Base-by-base conservation (phyloP, 192 early-diverging fungal species). In the Polychytrium aggregatum region DNA sequence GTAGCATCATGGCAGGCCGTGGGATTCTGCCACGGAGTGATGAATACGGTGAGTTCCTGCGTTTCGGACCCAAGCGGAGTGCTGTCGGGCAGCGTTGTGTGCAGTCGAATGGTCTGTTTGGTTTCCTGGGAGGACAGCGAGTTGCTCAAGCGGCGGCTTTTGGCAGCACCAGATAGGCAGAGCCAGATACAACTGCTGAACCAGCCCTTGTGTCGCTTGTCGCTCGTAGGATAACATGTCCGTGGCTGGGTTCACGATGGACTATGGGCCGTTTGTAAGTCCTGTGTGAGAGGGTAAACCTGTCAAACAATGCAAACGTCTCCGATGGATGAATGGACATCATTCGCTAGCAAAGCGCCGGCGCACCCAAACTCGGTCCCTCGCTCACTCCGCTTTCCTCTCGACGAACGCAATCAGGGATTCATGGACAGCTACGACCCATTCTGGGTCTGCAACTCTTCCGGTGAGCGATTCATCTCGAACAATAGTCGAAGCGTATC, bases 351-450 rank as follows among this genome's bases (percentile, higher is more conserved):
- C n/a, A n/a, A n/a, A n/a, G n/a, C n/a, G n/a, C n/a, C n/a, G n/a
- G n/a, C n/a, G n/a, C n/a, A n/a, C n/a, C n/a, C n/a, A n/a, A n/a
- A n/a, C n/a, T n/a, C n/a, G n/a, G n/a, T n/a, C n/a, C n/a, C n/a
- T n/a, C n/a, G n/a, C n/a, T n/a, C n/a, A n/a, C n/a, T n/a, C n/a
- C n/a, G n/a, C n/a, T n/a, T n/a, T n/a, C n/a, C n/a, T n/a, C n/a
- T n/a, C n/a, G n/a, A n/a, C n/a, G n/a, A n/a, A n/a, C n/a, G n/a
- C n/a, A n/a, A n/a, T n/a, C 24, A 51, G 49, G 40, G 76, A 35
- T 90, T 95, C 46, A 50, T 95, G 47, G 89, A 95, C 46, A 71
- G 62, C 0, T 72, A 89, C 55, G 84, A 94, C 37, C 87, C 88
- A 3, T 50, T 36, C 26, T 87, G 76, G 50, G 71, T 86, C 24